A percentile compares a stretch with the other conserved stretches of the same genome.
Conservation (phyloP, 345 rosid species). For the Eucalyptus erythrocorys region DNA sequence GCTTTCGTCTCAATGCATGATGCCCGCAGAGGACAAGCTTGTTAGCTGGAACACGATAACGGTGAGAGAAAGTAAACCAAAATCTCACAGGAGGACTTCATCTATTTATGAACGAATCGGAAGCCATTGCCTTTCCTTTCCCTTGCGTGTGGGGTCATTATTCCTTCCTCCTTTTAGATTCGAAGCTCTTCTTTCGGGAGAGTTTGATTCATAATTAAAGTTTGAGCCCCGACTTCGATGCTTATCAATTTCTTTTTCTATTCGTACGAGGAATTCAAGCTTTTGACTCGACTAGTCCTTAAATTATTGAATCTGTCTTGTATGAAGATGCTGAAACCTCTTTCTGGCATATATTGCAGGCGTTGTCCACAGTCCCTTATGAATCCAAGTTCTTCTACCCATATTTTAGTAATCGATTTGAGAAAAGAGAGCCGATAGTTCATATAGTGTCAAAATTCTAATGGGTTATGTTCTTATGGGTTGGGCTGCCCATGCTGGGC, state of each 20-base stretch:
- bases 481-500: too few relatives aligned
- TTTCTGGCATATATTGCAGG: too few relatives aligned
- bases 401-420: too few relatives aligned
- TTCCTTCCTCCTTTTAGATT: background rate
- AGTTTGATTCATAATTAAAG: background rate
- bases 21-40: background rate
- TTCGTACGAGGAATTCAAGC: background rate
- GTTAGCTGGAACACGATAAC: background rate
- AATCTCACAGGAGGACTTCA: background rate
- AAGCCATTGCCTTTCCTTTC: background rate
- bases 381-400: too few relatives aligned
- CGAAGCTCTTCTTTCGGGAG: background rate
- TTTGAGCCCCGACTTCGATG: background rate
- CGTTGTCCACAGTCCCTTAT: too few relatives aligned
- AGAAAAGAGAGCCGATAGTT: too few relatives aligned
- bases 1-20: background rate
- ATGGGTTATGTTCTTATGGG: too few relatives aligned
- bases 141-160: background rate
- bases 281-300: background rate
- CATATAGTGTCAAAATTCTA: too few relatives aligned
- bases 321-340: background rate
- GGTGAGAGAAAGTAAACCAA: background rate
- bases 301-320: background rate
- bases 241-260: background rate
- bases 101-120: background rate